These are phyloP conservation scores for Lophiostoma macrostomum DNA, from an alignment of 495 filamentous ascomycete genomes.

Conservation along the genomic window DNA sequence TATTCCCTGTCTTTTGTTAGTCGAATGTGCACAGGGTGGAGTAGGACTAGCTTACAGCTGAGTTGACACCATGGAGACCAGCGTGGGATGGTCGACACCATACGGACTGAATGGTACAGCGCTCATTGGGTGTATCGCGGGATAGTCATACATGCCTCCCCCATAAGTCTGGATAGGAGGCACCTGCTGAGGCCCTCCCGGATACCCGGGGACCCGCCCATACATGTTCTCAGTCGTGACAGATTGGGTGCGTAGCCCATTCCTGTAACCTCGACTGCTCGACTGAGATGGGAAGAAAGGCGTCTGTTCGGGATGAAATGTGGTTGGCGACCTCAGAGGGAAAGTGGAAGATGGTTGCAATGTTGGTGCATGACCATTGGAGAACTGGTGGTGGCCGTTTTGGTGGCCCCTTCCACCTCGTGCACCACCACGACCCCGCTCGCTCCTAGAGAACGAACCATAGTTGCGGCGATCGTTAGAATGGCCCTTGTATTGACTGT, in stretches of 20 bases:
- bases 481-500: constrained; percentile 9
- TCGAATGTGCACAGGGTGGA: background rate
- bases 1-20: constrained; percentile 61
- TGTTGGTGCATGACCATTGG: constrained; percentile 23
- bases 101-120: constrained; percentile 62
- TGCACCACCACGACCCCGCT: constrained; percentile 33
- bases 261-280: constrained; percentile 22
- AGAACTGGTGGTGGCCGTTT: constrained; percentile 31
- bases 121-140: constrained; percentile 57
- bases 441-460: constrained; percentile 27
- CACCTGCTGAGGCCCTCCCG: constrained; percentile 24
- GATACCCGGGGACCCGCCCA: constrained; percentile 28
- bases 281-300: constrained; percentile 12
- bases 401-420: constrained; percentile 30
- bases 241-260: constrained; percentile 37
- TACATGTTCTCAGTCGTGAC: constrained; percentile 38
- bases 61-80: constrained; percentile 58
- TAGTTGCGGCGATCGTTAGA: constrained; percentile 15
- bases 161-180: constrained; percentile 34
- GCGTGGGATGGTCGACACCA: constrained; percentile 50
- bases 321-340: constrained; percentile 13
- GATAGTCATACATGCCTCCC: constrained; percentile 31
- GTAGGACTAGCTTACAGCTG: constrained; percentile 57
- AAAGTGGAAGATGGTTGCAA: constrained; percentile 20
- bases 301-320: constrained; percentile 30